These are phyloP conservation scores for Vigna angularis DNA, from an alignment of 306 rosid genomes.

Conservation along the genomic window DNA sequence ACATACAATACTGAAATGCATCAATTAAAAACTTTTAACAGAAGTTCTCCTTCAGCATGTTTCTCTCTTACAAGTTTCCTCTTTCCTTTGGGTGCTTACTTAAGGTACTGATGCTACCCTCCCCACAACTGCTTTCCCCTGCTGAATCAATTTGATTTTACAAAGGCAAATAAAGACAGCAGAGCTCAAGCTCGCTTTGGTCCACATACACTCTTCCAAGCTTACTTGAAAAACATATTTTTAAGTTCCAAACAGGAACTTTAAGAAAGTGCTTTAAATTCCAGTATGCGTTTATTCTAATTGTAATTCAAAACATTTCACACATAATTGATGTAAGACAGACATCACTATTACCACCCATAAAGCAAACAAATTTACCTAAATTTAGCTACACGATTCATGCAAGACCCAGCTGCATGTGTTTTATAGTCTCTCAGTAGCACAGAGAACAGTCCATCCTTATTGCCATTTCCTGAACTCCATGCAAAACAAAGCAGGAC, in stretches of 20 bases:
- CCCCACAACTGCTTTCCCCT: not conserved
- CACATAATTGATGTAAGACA: slow-evolving; percentile 21
- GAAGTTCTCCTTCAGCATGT: not conserved
- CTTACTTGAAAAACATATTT: slow-evolving; percentile 9
- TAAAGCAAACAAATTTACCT: slow-evolving; percentile 58
- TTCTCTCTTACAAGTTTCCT: not conserved
- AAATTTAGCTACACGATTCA: slow-evolving; percentile 95
- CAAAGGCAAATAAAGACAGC: slow-evolving; percentile 13
- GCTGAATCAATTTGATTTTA: slow-evolving; percentile 11
- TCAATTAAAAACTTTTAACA: too few relatives aligned
- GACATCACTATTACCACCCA: slow-evolving; percentile 39
- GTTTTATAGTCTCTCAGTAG: slow-evolving; percentile 92
- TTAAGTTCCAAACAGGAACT: not conserved
- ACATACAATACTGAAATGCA: slow-evolving; percentile 35
- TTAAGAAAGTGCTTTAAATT: too few relatives aligned
- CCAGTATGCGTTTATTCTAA: slow-evolving; percentile 10
- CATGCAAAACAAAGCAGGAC: slow-evolving; percentile 41
- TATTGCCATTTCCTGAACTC: slow-evolving; percentile 86
- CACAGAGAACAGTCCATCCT: slow-evolving; percentile 92
- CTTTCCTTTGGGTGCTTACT: slow-evolving; percentile 5
- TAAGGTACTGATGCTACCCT: slow-evolving; percentile 7
- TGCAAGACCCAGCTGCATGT: slow-evolving; percentile 93
- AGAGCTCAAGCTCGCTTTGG: slow-evolving; percentile 1
- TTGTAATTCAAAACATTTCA: slow-evolving; percentile 17
- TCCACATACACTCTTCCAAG: not conserved